phyloP scores from a whole-genome alignment of 768 basidiomycete species.

The Leccinum incarnatum region DNA sequence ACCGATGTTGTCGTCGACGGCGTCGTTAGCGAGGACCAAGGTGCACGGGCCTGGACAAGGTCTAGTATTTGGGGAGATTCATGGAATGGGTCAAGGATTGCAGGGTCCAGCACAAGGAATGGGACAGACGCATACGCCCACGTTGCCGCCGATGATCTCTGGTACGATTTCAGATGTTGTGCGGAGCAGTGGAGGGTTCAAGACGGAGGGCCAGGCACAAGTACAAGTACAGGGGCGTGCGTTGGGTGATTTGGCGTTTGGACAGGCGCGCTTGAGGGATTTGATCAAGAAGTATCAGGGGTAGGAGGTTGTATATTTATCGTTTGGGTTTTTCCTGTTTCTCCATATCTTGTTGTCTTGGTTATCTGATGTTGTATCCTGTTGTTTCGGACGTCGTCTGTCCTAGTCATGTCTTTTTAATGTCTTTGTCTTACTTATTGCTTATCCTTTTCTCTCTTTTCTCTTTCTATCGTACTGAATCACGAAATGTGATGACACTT shows the following conservation, averaged over 20 bases:
- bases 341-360: not conserved
- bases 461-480: not conserved
- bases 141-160: conserved; percentile 34
- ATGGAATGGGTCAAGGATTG: not conserved
- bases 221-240: conserved; percentile 12
- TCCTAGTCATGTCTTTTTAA: not conserved
- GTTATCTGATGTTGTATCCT: not conserved
- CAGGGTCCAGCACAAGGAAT: not conserved
- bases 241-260: conserved; percentile 60
- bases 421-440: not conserved
- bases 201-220: not conserved
- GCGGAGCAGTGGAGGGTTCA: conserved; percentile 1
- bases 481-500: not conserved
- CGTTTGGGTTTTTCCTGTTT: not conserved
- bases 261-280: conserved; percentile 72
- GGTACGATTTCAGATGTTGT: conserved; percentile 27
- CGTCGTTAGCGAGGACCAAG: conserved; percentile 61
- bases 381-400: not conserved
- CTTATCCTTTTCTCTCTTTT: not conserved
- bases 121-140: conserved; percentile 17
- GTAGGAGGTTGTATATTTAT: not conserved
- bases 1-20: conserved; percentile 73
- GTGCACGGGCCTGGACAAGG: conserved; percentile 18
- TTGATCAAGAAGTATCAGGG: conserved; percentile 81
- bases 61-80: not conserved